Base-by-base conservation (phyloP, 78 protist genomes). In the Capsaspora owczarzaki region DNA sequence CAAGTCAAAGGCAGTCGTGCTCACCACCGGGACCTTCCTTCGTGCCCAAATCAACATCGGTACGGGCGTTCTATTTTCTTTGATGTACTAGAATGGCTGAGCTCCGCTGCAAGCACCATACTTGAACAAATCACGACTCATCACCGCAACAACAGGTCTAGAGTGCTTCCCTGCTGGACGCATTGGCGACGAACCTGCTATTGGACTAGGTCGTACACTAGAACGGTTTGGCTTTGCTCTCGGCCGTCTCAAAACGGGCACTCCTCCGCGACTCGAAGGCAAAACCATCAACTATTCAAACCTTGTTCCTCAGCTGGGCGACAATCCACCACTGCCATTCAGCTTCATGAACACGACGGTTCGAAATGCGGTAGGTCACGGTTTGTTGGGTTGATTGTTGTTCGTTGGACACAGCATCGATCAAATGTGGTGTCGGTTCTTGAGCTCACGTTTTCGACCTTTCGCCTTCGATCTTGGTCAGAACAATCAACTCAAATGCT, bases 21-120 rank as follows among this genome's bases (percentile, higher is more conserved):
- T 96, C 63, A 93, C 98, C 14, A 96, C 98, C 8, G 98, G 98
- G 41, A 96, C 98, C 16, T 96, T 96, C 44, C 79, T 96, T 46
- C 91, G 96, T 22, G 98, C 96, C 14, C 72, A 82, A 29, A 88
- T 91, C 38, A 91, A 92, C 78, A 31, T 93, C 38, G 98, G 96
- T 23, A 20, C 42, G 44, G 38, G 61, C 38, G 53, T 16, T 2
- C 81, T n/a, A n/a, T n/a, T n/a, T n/a, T n/a, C n/a, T n/a, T 1
- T 68, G 71, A 60, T 25, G 19, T 60, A 25, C 35, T 23, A 23
- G 19, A 12, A 14, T 60, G 66, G 8, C 10, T 20, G 66, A 12
- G 19, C 66, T 8, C 66, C 33, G 33, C 10, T 60, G 66, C 22
- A 19, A 25, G n/a, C n/a, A n/a, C n/a, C n/a, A n/a, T 10, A 12